Evolutionary conservation across 1,284 basidiomycete species (phyloP).

Genomic region (Cutaneotrichosporon daszewskae): DNA sequence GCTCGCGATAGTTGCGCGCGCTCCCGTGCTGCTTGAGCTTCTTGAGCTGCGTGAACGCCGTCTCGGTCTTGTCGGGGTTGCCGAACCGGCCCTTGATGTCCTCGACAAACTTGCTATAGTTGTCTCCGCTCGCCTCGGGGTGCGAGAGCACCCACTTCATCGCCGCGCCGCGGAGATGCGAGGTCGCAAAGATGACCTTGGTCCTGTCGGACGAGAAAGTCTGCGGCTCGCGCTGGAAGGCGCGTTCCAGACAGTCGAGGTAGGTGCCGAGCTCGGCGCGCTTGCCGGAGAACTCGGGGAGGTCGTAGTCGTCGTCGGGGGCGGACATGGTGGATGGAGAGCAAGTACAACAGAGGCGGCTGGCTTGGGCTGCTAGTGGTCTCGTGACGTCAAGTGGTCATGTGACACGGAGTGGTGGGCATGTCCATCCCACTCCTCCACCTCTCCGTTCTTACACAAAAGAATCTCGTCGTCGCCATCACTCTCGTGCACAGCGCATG

Average conservation of each 20-base stretch:
- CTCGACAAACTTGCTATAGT: slow-evolving; percentile 7
- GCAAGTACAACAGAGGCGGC: background rate
- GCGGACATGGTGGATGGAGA: slow-evolving; percentile 4
- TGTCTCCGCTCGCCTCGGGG: slow-evolving; percentile 6
- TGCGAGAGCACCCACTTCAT: slow-evolving; percentile 17
- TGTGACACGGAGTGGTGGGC: no score
- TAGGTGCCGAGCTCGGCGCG: slow-evolving; percentile 10
- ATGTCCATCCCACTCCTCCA: no score
- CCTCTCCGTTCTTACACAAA: no score
- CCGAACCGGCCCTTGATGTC: slow-evolving; percentile 12
- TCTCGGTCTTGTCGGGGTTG: slow-evolving; percentile 16
- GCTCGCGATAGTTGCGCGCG: slow-evolving; percentile 7
- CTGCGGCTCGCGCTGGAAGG: slow-evolving; percentile 25
- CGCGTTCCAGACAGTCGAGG: slow-evolving; percentile 12
- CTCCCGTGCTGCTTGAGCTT: slow-evolving; percentile 18
- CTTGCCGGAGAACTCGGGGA: slow-evolving; percentile 12
- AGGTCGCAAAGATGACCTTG: slow-evolving; percentile 20
- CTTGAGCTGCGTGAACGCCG: slow-evolving; percentile 16
- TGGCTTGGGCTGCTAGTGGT: no score
- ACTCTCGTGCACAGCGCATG: no score
- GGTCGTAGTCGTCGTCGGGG: slow-evolving; percentile 12
- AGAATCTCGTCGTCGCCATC: no score
- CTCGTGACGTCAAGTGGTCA: no score
- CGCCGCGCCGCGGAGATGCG: slow-evolving; percentile 12
- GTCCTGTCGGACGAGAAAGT: slow-evolving; percentile 27